A percentile compares a stretch with the other conserved stretches of the same genome.
Conservation (phyloP, 257 asterid genomes). For the Solanum habrochaites region DNA sequence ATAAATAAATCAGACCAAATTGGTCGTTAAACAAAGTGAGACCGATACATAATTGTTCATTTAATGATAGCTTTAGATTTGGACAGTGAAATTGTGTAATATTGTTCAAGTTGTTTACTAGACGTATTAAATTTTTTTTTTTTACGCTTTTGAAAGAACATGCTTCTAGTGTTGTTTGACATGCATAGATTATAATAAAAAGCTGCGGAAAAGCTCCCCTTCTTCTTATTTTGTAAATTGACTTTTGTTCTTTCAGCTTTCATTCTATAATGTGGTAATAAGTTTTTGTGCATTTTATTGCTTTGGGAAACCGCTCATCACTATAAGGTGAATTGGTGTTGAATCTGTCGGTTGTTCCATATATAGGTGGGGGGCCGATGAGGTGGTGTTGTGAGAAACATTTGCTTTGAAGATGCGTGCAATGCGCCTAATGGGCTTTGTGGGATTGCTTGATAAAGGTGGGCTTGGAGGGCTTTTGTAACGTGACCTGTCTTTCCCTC, state of each 20-base stretch:
- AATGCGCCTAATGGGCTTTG: too few relatives aligned
- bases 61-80: not conserved
- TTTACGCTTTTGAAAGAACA: not conserved
- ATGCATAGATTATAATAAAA: not conserved
- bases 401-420: too few relatives aligned
- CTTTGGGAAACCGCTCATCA: not conserved
- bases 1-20: not conserved
- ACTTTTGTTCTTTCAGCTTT: not conserved
- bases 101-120: not conserved
- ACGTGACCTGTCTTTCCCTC: too few relatives aligned
- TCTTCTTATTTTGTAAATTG: not conserved
- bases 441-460: too few relatives aligned
- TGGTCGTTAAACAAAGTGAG: not conserved
- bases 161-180: not conserved
- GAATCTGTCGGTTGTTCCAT: too few relatives aligned
- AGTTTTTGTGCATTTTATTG: not conserved
- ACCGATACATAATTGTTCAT: not conserved
- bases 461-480: too few relatives aligned
- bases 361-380: too few relatives aligned
- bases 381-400: too few relatives aligned
- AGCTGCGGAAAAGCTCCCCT: not conserved
- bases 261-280: not conserved
- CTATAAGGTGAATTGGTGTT: too few relatives aligned
- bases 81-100: not conserved
- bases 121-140: not conserved